These are phyloP conservation scores for Fonsecaea pedrosoi DNA, from an alignment of 2,329 filamentous ascomycete genomes.

Conservation along the genomic window DNA sequence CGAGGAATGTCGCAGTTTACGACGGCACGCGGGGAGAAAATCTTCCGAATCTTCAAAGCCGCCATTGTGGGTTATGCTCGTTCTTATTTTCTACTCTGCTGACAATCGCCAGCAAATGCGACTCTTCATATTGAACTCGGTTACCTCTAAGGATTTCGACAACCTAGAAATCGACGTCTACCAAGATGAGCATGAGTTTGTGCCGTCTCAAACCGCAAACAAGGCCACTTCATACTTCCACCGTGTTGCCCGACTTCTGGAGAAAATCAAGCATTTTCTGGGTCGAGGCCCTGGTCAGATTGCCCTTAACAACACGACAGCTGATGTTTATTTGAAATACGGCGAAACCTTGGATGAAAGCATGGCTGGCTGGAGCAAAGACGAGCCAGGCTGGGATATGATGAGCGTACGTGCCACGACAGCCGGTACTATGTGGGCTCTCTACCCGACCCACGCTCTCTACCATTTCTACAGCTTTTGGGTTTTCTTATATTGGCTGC, in stretches of 20 bases:
- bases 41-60: constrained; percentile 39
- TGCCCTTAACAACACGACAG: background rate
- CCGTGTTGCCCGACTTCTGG: constrained; percentile 34
- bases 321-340: constrained; percentile 25
- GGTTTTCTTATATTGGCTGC: constrained; percentile 39
- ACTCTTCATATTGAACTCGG: constrained; percentile 37
- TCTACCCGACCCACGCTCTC: constrained; percentile 37
- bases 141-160: constrained; percentile 37
- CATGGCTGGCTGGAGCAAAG: constrained; percentile 37
- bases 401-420: constrained; percentile 30
- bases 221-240: constrained; percentile 36
- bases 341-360: constrained; percentile 32
- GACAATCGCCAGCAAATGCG: constrained; percentile 35
- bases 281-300: background rate
- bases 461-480: constrained; percentile 38
- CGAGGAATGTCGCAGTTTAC: constrained; percentile 36
- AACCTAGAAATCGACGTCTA: constrained; percentile 38
- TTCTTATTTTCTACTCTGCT: background rate
- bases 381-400: constrained; percentile 38
- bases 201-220: constrained; percentile 37
- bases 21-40: constrained; percentile 35
- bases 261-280: constrained; percentile 32
- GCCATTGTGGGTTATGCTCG: constrained; percentile 32
- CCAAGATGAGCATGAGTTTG: constrained; percentile 38
- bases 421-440: constrained; percentile 37